Conservation (phyloP, 805 yeast species). For the Teunomyces panamensis region DNA sequence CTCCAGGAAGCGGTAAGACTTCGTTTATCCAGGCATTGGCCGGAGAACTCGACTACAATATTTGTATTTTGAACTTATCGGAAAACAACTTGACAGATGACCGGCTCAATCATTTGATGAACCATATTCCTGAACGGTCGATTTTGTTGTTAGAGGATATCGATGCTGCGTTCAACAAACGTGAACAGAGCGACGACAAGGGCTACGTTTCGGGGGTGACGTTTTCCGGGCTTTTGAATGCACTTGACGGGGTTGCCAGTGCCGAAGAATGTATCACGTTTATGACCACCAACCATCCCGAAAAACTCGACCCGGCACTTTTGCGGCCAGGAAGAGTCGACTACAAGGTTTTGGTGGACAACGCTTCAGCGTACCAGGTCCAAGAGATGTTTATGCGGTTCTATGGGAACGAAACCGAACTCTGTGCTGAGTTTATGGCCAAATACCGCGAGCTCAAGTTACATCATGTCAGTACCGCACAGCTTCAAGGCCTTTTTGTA, state of each 20-base stretch:
- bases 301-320: conserved; percentile 86
- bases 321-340: conserved; percentile 95
- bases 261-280: conserved; percentile 95
- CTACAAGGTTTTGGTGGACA: conserved; percentile 73
- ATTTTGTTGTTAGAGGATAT: conserved; percentile 85
- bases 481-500: conserved; percentile 91
- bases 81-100: conserved; percentile 94
- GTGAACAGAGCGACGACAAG: conserved; percentile 71
- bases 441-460: conserved; percentile 47
- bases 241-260: conserved; percentile 95
- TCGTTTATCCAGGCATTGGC: conserved; percentile 95
- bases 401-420: conserved; percentile 59
- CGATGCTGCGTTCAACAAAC: conserved; percentile 89
- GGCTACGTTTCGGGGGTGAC: conserved; percentile 90
- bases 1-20: conserved; percentile 97
- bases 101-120: conserved; percentile 90
- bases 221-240: conserved; percentile 89
- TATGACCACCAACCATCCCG: conserved; percentile 99
- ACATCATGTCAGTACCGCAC: conserved; percentile 77
- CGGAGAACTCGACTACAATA: conserved; percentile 92
- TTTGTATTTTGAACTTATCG: conserved; percentile 86
- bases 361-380: conserved; percentile 83
- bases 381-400: conserved; percentile 83
- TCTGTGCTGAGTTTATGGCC: conserved; percentile 50
- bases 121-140: conserved; percentile 89